Conservation (phyloP, 352 stramenopile genomes). For the Thalassiosira mediterranea region DNA sequence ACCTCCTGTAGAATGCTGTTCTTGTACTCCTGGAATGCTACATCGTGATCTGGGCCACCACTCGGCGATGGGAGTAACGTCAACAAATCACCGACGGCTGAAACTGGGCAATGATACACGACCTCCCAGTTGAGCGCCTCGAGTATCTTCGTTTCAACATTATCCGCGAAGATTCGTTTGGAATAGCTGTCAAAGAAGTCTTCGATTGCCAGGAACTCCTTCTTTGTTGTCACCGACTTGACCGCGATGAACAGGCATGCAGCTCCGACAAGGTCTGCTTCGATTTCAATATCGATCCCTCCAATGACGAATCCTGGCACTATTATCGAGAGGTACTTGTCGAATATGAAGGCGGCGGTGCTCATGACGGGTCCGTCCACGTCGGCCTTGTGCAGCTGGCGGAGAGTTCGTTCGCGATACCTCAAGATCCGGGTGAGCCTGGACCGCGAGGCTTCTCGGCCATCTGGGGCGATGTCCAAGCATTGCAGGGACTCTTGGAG, state of each 20-base stretch:
- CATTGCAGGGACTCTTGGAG: too few species aligned
- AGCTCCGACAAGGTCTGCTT: neutral
- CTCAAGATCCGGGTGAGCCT: neutral
- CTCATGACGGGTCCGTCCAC: conserved; percentile 9
- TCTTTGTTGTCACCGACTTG: neutral
- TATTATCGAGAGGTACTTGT: conserved; percentile 9
- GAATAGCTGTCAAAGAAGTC: neutral
- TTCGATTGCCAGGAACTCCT: neutral
- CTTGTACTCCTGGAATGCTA: conserved; percentile 2
- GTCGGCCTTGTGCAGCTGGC: neutral
- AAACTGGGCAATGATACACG: neutral
- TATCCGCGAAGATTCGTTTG: too few species aligned
- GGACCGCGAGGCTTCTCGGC: neutral
- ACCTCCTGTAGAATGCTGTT: neutral
- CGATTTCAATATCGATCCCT: neutral
- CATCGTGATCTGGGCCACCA: neutral
- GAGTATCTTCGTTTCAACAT: conserved; percentile 18
- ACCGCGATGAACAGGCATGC: conserved; percentile 7
- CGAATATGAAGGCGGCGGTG: conserved; percentile 14
- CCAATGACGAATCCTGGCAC: neutral
- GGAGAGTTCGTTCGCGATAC: neutral
- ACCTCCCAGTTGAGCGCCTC: conserved; percentile 9
- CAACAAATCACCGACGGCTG: conserved; percentile 13
- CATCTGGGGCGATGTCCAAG: too few species aligned
- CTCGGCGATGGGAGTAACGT: neutral